Evolutionary conservation across 179 eudicot genomes (phyloP).

Genomic region (Nepenthes alata): DNA sequence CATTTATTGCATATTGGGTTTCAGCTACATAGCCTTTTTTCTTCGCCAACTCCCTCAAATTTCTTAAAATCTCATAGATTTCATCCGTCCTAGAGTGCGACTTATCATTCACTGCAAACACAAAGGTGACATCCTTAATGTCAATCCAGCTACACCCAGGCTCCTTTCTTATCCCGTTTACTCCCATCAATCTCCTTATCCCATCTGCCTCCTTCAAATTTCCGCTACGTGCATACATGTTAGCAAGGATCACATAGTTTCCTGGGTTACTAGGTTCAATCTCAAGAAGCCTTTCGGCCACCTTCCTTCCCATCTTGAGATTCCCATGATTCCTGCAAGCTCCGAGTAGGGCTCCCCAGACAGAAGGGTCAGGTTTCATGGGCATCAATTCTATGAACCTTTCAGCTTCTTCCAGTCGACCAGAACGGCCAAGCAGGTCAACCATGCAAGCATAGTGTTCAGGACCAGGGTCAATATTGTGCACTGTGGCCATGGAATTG

Average conservation of each 20-base stretch:
- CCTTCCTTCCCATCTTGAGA: constrained; percentile 47
- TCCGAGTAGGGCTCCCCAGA: constrained; percentile 86
- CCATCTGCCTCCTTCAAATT: constrained; percentile 58
- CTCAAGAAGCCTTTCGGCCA: constrained; percentile 45
- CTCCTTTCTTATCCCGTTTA: constrained; percentile 62
- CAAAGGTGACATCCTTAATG: constrained; percentile 47
- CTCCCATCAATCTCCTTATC: constrained; percentile 58
- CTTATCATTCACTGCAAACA: constrained; percentile 63
- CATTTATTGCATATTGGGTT: constrained; percentile 48
- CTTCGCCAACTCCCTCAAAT: constrained; percentile 35
- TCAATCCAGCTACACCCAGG: constrained; percentile 93
- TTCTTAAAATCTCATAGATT: constrained; percentile 59
- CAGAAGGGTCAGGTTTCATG: constrained; percentile 53
- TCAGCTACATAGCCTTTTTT: constrained; percentile 61
- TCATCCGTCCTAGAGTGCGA: constrained; percentile 50
- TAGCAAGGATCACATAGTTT: constrained; percentile 61
- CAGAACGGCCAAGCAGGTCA: constrained; percentile 68
- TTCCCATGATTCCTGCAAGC: constrained; percentile 65
- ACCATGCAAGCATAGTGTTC: constrained; percentile 88
- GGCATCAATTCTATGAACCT: constrained; percentile 59
- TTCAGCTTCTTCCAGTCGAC: constrained; percentile 44
- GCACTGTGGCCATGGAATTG: constrained; percentile 40
- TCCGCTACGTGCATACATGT: constrained; percentile 68
- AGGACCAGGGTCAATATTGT: constrained; percentile 47
- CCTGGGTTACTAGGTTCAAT: constrained; percentile 72